These are phyloP conservation scores for Heracleum sosnowskyi DNA, from an alignment of 129 eudicot species.

Conservation along the genomic window DNA sequence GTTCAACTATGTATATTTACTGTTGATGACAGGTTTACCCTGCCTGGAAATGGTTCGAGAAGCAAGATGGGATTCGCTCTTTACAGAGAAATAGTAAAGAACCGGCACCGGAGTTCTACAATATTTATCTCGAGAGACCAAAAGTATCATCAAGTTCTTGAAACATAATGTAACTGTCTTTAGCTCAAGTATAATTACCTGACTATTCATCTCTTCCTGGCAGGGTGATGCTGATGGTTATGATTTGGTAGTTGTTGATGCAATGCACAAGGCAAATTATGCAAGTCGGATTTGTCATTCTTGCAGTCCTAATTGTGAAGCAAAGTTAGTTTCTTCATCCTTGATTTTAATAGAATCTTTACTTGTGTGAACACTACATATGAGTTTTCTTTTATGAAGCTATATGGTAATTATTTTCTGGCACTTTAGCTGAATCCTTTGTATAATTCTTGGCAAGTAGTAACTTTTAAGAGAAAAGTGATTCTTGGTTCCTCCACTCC, in stretches of 20 bases:
- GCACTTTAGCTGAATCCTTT: neutral
- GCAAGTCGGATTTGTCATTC: constrained; percentile 99
- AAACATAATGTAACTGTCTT: neutral
- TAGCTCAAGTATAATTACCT: neutral
- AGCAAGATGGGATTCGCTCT: constrained; percentile 96
- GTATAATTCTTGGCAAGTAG: neutral
- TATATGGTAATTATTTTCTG: neutral
- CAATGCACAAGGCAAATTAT: constrained; percentile 99
- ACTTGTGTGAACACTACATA: neutral
- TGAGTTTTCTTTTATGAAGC: neutral
- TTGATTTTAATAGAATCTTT: neutral
- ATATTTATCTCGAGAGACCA: constrained; percentile 96
- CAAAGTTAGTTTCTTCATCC: constrained; percentile 57
- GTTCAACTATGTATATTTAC: neutral
- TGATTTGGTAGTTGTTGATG: constrained; percentile 96
- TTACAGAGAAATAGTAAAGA: constrained; percentile 86
- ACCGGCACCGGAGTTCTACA: constrained; percentile 96
- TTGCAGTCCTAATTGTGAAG: constrained; percentile 97
- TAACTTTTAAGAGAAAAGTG: neutral
- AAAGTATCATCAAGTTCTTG: constrained; percentile 40
- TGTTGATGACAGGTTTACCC: constrained; percentile 69
- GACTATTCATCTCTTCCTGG: constrained; percentile 13
- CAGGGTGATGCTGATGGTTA: constrained; percentile 99
- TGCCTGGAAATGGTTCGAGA: constrained; percentile 99
- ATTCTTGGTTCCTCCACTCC: neutral